Evolutionary conservation across 331 rosid species (phyloP).

Genomic region (Erythrophleum ivorense): DNA sequence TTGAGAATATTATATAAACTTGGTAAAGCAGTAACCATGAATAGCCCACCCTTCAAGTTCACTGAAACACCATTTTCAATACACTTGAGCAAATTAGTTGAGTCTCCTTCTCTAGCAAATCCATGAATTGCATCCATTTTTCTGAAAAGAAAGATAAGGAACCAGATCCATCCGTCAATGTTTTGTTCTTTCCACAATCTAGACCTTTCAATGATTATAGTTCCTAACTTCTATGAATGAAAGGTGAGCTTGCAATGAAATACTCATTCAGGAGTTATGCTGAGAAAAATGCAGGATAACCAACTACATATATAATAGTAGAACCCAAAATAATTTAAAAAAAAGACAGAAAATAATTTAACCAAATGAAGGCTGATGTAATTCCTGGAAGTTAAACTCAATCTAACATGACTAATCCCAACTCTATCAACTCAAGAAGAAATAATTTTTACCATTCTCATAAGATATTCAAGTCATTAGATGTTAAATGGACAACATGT

Average conservation of each 20-base stretch:
- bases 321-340: neutral
- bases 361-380: neutral
- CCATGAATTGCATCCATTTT: conserved; percentile 94
- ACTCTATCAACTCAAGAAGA: neutral
- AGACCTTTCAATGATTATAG: conserved; percentile 17
- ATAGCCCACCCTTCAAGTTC: conserved; percentile 75
- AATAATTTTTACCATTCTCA: neutral
- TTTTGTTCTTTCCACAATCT: neutral
- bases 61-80: conserved; percentile 78
- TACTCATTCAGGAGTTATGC: neutral
- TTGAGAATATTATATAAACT: conserved; percentile 19
- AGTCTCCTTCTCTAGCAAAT: conserved; percentile 95
- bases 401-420: neutral
- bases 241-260: neutral
- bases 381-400: neutral
- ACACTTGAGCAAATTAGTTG: conserved; percentile 71
- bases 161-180: conserved; percentile 23
- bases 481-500: neutral
- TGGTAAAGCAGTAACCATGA: conserved; percentile 15
- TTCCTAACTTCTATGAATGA: neutral
- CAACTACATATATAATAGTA: neutral
- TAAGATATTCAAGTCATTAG: neutral
- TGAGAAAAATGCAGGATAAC: conserved; percentile 11
- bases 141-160: conserved; percentile 52
- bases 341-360: neutral